Conservation (phyloP, 2,329 filamentous ascomycete genomes). For the Trichoderma oligosporum region DNA sequence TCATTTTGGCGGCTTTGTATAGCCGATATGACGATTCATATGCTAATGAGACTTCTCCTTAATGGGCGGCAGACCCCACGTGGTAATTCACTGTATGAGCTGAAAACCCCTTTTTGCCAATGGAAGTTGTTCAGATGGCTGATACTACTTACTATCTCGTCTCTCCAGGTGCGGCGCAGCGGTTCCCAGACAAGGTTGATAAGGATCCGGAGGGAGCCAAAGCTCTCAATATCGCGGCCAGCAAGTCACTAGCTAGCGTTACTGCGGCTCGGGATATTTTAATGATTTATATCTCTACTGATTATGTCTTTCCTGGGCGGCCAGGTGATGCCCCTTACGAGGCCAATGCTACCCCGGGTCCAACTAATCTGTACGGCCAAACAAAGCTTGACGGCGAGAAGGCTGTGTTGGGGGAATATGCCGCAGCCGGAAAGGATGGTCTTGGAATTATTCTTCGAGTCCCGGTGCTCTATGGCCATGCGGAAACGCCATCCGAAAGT, state of each 20-base stretch:
- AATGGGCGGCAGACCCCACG: slow-evolving; percentile 7
- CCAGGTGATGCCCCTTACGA: slow-evolving; percentile 83
- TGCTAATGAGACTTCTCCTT: background rate
- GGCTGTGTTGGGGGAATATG: slow-evolving; percentile 63
- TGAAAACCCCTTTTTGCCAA: background rate
- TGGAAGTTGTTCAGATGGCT: slow-evolving; percentile 14
- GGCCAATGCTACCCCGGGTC: slow-evolving; percentile 56
- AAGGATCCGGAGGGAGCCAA: slow-evolving; percentile 71
- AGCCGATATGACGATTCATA: background rate
- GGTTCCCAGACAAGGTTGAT: slow-evolving; percentile 82
- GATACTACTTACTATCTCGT: slow-evolving; percentile 8
- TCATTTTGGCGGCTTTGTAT: background rate
- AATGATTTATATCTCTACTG: slow-evolving; percentile 75
- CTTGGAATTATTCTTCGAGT: slow-evolving; percentile 70
- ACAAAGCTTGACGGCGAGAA: slow-evolving; percentile 58
- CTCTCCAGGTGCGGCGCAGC: slow-evolving; percentile 72
- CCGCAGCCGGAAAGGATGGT: slow-evolving; percentile 45
- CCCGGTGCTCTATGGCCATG: slow-evolving; percentile 79
- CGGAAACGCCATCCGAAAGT: slow-evolving; percentile 67
- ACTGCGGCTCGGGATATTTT: slow-evolving; percentile 59
- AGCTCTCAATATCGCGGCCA: slow-evolving; percentile 70
- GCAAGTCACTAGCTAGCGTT: slow-evolving; percentile 61
- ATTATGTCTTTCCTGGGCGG: slow-evolving; percentile 73
- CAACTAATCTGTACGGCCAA: slow-evolving; percentile 71
- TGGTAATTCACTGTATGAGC: slow-evolving; percentile 20